Base-by-base conservation (phyloP, 768 basidiomycete genomes). In the Candolleomyces efflorescens region DNA sequence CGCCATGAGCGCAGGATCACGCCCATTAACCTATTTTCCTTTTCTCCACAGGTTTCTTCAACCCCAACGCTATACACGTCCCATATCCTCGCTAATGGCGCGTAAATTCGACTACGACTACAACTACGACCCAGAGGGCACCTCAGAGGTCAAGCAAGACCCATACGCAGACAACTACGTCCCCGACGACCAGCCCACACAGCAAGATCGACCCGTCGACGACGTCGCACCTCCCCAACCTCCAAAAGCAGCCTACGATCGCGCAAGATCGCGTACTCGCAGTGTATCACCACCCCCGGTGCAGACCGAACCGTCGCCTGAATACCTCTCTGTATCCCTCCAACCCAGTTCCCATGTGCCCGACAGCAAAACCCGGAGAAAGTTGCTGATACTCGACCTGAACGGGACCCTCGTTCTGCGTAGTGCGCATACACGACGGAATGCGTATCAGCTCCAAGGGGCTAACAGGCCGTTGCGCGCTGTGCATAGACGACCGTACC, bases 321-420 rank as follows among this genome's bases (percentile, higher is more conserved):
- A 72, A 49, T 78, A 79, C 60, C 56, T 76, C 17, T 17, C 54
- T 36, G 64, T 65, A 5, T 69, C 76, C 2, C 60, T 64, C 0
- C 57, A 68, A 36, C 68, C 71, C 0, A 75, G 76, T 7, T 49
- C 53, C 9, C 61, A 54, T 3, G 59, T 76, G 5, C 18, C 55
- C 0, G 62, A 69, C 5, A 68, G 71, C 10, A 53, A 69, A 3
- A 49, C 59, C 15, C 62, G 68, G 4, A 78, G 85, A 22, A 92
- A 91, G 65, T 78, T 92, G 1, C 76, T 92, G 50, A 77, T 92
- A 4, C 78, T 92, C 6, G 90, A 92, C 66, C 74, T 90, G 24
- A 90, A 92, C 61, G 90, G 90, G 13, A 85, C 88, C 0, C 79
- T 92, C 15, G 77, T 92, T 23, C 74, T 82, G 27, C 85, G 89